Conservation (phyloP, 345 rosid species). For the Syzygium grande region DNA sequence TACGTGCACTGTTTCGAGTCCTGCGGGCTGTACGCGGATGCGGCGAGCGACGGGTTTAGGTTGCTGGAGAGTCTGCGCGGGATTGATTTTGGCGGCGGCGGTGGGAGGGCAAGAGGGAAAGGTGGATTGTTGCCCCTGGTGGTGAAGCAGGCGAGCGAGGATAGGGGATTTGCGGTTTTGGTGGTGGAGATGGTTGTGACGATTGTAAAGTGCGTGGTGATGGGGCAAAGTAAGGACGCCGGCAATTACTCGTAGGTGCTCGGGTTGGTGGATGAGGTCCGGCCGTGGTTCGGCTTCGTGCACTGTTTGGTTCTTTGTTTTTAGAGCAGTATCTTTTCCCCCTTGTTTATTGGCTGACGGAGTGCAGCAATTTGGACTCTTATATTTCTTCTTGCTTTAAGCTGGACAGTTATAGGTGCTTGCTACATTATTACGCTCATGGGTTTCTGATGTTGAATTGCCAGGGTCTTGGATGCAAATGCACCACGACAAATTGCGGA, state of each 20-base stretch:
- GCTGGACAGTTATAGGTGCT: too few species aligned
- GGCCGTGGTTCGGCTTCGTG: constrained; percentile 60
- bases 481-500: constrained; percentile 50
- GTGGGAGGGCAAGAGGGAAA: background rate
- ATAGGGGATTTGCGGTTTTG: constrained; percentile 41
- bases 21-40: constrained; percentile 42
- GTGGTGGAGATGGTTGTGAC: constrained; percentile 46
- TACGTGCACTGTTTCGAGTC: constrained; percentile 42
- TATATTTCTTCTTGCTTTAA: too few species aligned
- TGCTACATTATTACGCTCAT: background rate
- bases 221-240: constrained; percentile 27
- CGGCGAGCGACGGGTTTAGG: constrained; percentile 29
- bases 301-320: background rate
- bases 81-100: constrained; percentile 4
- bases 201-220: constrained; percentile 42
- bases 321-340: background rate
- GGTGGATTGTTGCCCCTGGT: constrained; percentile 21
- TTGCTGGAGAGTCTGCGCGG: constrained; percentile 43
- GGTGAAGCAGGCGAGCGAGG: constrained; percentile 19
- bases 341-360: background rate
- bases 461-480: constrained; percentile 56
- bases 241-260: constrained; percentile 29
- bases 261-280: constrained; percentile 48
- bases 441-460: constrained; percentile 1
- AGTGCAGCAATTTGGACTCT: too few species aligned